A percentile compares a stretch with the other conserved stretches of the same genome.
Evolutionary conservation across 768 basidiomycete genomes (phyloP).

Genomic region (Boletus insuetus): DNA sequence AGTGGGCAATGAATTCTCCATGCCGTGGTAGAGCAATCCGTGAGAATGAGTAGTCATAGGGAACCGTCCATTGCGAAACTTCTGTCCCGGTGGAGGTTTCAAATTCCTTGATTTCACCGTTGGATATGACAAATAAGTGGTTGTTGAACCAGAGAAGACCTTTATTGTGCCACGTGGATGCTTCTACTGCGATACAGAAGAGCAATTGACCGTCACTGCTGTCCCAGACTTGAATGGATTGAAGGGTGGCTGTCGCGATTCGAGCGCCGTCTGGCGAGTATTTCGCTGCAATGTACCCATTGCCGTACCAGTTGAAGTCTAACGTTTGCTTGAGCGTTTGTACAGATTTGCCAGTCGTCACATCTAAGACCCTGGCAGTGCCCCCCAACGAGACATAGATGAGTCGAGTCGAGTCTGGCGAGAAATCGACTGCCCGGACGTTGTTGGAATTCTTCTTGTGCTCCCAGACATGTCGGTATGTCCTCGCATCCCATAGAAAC

Average conservation of each 20-base stretch:
- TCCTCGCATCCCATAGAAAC: too few relatives aligned
- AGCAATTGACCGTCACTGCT: background rate
- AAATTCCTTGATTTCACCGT: background rate
- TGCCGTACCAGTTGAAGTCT: too few relatives aligned
- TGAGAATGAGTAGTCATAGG: too few relatives aligned
- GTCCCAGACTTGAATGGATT: background rate
- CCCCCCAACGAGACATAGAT: background rate
- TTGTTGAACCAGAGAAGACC: background rate
- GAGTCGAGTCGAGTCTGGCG: background rate
- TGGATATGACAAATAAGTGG: background rate
- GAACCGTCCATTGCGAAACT: background rate
- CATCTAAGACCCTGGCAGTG: background rate
- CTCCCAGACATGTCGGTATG: too few relatives aligned
- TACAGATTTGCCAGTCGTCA: background rate
- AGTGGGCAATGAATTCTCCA: too few relatives aligned
- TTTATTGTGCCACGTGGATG: accelerated
- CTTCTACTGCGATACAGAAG: background rate
- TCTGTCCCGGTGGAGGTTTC: background rate
- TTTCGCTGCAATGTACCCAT: background rate
- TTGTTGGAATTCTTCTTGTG: background rate
- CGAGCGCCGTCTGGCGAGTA: background rate
- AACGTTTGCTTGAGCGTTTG: background rate
- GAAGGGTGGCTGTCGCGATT: background rate
- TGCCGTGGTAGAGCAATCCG: too few relatives aligned
- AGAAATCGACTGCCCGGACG: background rate